Base-by-base conservation (phyloP, 495 filamentous ascomycete genomes). In the Podospora australis region DNA sequence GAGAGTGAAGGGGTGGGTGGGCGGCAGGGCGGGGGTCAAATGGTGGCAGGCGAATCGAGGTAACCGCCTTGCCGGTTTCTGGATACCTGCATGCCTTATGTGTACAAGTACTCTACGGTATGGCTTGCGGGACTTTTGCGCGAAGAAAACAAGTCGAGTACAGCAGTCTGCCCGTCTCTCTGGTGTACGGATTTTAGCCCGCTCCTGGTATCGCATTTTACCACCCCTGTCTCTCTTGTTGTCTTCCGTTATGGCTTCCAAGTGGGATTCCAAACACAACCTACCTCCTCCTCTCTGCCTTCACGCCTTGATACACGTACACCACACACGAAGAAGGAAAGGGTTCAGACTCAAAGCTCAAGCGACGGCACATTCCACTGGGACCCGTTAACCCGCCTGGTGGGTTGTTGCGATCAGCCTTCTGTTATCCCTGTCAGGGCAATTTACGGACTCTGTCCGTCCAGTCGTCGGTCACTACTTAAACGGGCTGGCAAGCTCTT, bases 401-500 rank as follows among this genome's bases (percentile, higher is more conserved):
- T 56, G 49, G 59, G 58, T 55, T 58, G 59, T 47, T 55, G 24
- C 50, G 44, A 53, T 59, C 55, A 52, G 46, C 54, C 63, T n/a
- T 41, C 43, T 58, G 46, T 30, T 45, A 64, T 58, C 62, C 62
- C 51, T 63, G 59, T 51, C 51, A n/a, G 26, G 50, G 46, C 52
- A 56, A 58, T 63, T 50, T 63, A 57, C 62, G 60, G 49, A 23
- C 16, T 14, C 32, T 10, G 42, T 49, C 47, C 30, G 49, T 54
- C 51, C 50, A 55, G 21, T 21, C 38, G 17, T n/a, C 46, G 50
- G 44, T 48, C 28, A 32, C 49, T 59, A 55, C 54, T 58, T 54
- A 49, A 58, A 30, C 44, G 21, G 44, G 40, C 44, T 51, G 25
- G 44, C 46, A 49, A 46, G 50, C 58, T 53, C 52, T 36, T 64